Evolutionary conservation across 2,329 filamentous ascomycete genomes (phyloP).

Genomic region (Scytalidium lignicola): DNA sequence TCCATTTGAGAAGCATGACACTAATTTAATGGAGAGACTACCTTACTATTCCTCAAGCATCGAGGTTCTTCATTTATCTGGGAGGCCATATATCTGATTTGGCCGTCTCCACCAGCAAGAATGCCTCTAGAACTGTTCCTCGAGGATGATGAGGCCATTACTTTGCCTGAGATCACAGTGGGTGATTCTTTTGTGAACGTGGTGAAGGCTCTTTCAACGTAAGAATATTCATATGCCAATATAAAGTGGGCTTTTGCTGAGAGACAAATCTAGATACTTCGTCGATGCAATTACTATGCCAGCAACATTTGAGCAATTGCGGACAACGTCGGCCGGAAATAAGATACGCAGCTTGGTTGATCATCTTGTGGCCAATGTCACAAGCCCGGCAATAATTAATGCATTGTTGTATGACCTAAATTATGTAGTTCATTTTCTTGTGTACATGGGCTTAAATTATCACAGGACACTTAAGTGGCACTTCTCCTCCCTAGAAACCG

Average conservation of each 20-base stretch:
- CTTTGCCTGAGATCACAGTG: constrained; percentile 50
- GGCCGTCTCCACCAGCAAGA: neutral
- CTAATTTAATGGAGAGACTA: too few relatives aligned
- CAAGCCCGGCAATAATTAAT: constrained; percentile 66
- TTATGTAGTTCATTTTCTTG: neutral
- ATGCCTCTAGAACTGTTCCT: neutral
- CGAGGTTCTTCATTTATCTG: neutral
- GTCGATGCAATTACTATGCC: constrained; percentile 58
- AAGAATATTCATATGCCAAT: constrained; percentile 16
- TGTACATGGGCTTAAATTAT: neutral
- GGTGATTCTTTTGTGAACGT: constrained; percentile 59
- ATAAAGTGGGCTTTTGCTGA: constrained; percentile 2
- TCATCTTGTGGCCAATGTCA: constrained; percentile 57
- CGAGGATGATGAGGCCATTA: constrained; percentile 7
- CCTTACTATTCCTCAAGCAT: neutral
- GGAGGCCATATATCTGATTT: neutral
- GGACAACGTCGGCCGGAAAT: constrained; percentile 58
- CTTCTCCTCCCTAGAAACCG: constrained; percentile 56
- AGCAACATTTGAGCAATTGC: constrained; percentile 68
- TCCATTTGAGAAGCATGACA: too few relatives aligned
- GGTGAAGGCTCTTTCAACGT: constrained; percentile 63
- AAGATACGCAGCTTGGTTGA: constrained; percentile 55
- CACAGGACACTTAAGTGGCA: constrained; percentile 71
- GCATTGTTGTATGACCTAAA: constrained; percentile 59
- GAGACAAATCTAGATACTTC: constrained; percentile 47